Base-by-base conservation (phyloP, 139 green algal genomes). In the Limnomonas spitsbergensis region DNA sequence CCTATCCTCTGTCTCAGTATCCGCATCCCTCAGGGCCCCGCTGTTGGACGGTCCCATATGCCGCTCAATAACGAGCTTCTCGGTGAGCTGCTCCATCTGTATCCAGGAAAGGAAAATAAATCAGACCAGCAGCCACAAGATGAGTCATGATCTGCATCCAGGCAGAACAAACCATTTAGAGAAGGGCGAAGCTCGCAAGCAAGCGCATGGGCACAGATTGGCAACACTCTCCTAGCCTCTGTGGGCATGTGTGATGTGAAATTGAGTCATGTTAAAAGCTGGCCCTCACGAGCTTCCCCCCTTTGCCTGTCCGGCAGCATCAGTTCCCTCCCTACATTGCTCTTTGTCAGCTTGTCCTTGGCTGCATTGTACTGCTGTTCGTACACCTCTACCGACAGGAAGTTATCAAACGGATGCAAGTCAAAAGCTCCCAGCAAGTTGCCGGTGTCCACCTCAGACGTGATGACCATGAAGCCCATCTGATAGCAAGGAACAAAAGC, bases 391-490 rank as follows among this genome's bases (percentile, higher is more conserved):
- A 78, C 47, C 26, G 81, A 73, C 70, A 93, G 67, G 73, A 93
- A 86, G 69, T 87, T 86, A 74, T 92, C 88, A 67, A 84, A 94
- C 0, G 84, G 75, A 35, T 90, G 83, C 76, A 93, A 75, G 73
- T 93, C 86, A 80, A 91, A 92, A 1, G 81, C 81, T 29, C 87
- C 76, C 38, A 78, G 53, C 77, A 93, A 80, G 35, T 73, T 40
- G 7, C 38, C 34, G 0, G 86, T 73, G 73, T 92, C 84, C 67
- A 93, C 81, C 39, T 91, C 80, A 38, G 53, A 77, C 1, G 84
- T 91, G 1, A 84, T 61, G 0, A 87, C 85, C 69, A 89, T 80
- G 66, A 90, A 84, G 2, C 89, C 87, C n/a, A 89, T 82, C 78
- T 85, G 34, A 9, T 76, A 37, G 66, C 20, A 20, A 20, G 20